Percentiles rank a stretch among this genome's conserved stretches.
Evolutionary conservation across 2,329 filamentous ascomycete genomes (phyloP).

Genomic region (Pseudogymnoascus sp.): DNA sequence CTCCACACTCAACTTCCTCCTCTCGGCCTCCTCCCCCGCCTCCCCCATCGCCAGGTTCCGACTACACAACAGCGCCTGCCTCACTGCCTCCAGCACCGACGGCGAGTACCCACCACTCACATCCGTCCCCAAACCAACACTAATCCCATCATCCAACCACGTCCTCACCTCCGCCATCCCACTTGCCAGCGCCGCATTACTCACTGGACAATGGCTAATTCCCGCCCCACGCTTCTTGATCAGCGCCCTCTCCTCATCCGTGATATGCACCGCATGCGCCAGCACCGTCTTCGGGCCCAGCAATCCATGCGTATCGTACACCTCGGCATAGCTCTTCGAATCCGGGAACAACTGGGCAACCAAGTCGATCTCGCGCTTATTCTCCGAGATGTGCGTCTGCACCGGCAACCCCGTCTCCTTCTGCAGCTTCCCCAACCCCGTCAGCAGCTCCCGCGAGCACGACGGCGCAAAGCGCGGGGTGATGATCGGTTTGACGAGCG

Average conservation of each 20-base stretch:
- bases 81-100: slow-evolving; percentile 70
- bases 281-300: slow-evolving; percentile 68
- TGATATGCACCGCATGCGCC: slow-evolving; percentile 75
- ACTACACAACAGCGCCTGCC: slow-evolving; percentile 72
- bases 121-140: slow-evolving; percentile 82
- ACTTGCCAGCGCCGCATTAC: slow-evolving; percentile 73
- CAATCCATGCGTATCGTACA: slow-evolving; percentile 68
- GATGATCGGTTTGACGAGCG: slow-evolving; percentile 67
- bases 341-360: slow-evolving; percentile 63
- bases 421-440: slow-evolving; percentile 55
- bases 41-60: slow-evolving; percentile 55
- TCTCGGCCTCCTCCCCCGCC: slow-evolving; percentile 37
- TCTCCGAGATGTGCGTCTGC: slow-evolving; percentile 89
- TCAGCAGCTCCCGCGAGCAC: slow-evolving; percentile 53
- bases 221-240: slow-evolving; percentile 54
- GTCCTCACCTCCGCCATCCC: slow-evolving; percentile 68
- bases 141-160: slow-evolving; percentile 64
- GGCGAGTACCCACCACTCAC: slow-evolving; percentile 80
- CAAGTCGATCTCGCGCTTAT: slow-evolving; percentile 61
- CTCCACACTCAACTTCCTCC: slow-evolving; percentile 62
- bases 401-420: slow-evolving; percentile 54
- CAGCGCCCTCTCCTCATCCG: slow-evolving; percentile 53
- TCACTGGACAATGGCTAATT: slow-evolving; percentile 78
- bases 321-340: slow-evolving; percentile 55
- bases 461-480: slow-evolving; percentile 63